Base-by-base conservation (phyloP, 2,329 filamentous ascomycete species). In the Pestalotiopsis sp. region DNA sequence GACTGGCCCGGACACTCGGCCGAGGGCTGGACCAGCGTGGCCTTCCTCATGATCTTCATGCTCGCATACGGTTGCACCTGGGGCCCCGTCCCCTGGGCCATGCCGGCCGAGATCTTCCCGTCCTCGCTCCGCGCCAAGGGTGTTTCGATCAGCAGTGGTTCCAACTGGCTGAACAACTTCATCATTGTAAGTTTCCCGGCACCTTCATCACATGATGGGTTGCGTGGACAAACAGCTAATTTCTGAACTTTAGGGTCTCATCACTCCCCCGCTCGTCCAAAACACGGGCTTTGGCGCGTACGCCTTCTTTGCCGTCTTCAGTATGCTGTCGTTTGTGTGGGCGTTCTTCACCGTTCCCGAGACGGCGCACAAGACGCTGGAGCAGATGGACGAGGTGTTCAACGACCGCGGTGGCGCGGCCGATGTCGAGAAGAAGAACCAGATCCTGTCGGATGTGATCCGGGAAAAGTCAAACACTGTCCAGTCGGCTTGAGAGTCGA, bases 101-200 rank as follows among this genome's bases (percentile, higher is more conserved):
- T 85, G 74, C 77, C 84, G 0, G 75, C 83, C 11, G 90, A 92
- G 74, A 87, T 92, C 7, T 92, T 91, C 75, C 87, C 90, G 0
- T 85, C 84, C 0, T 86, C 85, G 2, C 80, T 90, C 1, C 82
- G 90, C n/a, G 88, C 89, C 2, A 91, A 92, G 76, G 90, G 90
- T 27, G 87, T 90, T 3, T 86, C 89, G 0, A 79, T 90, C 17
- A 85, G 85, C 0, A 89, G 87, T 0, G 87, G 84, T 69, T 85
- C 84, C 2, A 90, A 88, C 74, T 92, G 89, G 82, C 74, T 90
- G 2, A 88, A 86, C 75, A 90, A 91, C 76, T 91, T 91, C 71
- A 85, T 89, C 63, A 87, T 90, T 36, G 81, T 87, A 4, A 63
- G 61, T 63, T 5, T 20, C 57, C 23, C 11, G 25, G 2, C 27